phyloP scores from a whole-genome alignment of 2,329 filamentous ascomycete genomes.

The Lithohypha guttulata region DNA sequence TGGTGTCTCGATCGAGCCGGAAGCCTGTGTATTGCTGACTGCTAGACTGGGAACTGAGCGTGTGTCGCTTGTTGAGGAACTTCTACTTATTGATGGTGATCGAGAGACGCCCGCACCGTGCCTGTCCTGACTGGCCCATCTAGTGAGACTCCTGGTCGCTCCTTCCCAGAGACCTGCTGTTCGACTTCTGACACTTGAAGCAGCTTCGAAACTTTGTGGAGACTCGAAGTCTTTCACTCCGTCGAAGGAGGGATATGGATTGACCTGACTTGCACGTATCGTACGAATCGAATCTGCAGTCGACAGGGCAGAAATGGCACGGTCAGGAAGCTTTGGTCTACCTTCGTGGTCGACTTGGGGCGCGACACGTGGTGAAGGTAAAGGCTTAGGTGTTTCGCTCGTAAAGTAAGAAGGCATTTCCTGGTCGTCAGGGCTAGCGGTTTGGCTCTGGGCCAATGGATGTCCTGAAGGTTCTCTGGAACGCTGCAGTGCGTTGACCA shows the following conservation, averaged over 20 bases:
- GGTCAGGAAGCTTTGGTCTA: conserved; percentile 31
- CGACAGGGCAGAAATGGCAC: conserved; percentile 34
- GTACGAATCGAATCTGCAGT: conserved; percentile 38
- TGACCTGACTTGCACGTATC: conserved; percentile 28
- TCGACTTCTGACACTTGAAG: conserved; percentile 13
- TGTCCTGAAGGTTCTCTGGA: conserved; percentile 51
- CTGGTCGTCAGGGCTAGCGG: conserved; percentile 52
- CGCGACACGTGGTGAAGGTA: background rate
- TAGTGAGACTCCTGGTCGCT: conserved; percentile 13
- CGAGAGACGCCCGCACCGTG: conserved; percentile 25
- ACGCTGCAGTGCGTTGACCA: conserved; percentile 40
- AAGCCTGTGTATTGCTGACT: conserved; percentile 34
- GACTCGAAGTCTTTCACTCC: conserved; percentile 8
- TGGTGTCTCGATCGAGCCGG: conserved; percentile 33
- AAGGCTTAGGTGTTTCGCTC: conserved; percentile 15
- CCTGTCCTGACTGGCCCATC: conserved; percentile 26
- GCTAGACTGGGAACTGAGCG: conserved; percentile 34
- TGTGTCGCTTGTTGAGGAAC: conserved; percentile 24
- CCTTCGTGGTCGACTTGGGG: conserved; percentile 7
- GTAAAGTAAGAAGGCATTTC: conserved; percentile 30
- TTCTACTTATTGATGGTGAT: conserved; percentile 22
- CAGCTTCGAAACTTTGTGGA: conserved; percentile 10
- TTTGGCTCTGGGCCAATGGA: conserved; percentile 63
- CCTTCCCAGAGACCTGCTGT: conserved; percentile 20
- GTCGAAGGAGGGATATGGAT: conserved; percentile 12